A percentile compares a stretch with the other conserved stretches of the same genome.
Conservation (phyloP, 805 yeast genomes). For the Metschnikowia peoriensis region DNA sequence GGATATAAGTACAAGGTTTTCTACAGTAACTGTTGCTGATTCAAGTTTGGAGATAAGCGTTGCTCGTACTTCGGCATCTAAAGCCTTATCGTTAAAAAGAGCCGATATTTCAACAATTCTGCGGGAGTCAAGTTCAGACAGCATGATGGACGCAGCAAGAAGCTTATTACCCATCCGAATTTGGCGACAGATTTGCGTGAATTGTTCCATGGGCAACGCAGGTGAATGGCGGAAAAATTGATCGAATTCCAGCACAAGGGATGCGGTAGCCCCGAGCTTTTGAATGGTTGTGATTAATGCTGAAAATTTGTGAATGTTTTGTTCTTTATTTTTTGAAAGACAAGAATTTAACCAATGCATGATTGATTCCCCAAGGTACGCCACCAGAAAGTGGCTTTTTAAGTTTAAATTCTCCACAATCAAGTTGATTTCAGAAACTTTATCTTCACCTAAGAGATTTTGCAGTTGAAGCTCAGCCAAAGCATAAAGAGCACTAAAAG, state of each 20-base stretch:
- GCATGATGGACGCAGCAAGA: constrained; percentile 38
- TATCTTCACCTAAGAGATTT: neutral
- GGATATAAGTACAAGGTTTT: constrained; percentile 6
- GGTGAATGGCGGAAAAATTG: constrained; percentile 15
- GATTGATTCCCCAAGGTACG: constrained; percentile 9
- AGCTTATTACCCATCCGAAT: constrained; percentile 38
- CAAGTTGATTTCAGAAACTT: neutral
- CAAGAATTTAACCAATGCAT: constrained; percentile 12
- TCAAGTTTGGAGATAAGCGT: constrained; percentile 24
- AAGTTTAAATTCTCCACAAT: neutral
- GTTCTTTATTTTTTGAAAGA: neutral
- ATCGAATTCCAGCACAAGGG: constrained; percentile 12
- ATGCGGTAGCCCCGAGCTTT: constrained; percentile 3
- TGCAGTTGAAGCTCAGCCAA: constrained; percentile 7
- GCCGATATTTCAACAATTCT: constrained; percentile 23
- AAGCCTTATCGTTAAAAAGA: constrained; percentile 22
- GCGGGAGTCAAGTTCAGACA: constrained; percentile 13
- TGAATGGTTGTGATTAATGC: constrained; percentile 4
- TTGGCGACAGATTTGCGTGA: constrained; percentile 33
- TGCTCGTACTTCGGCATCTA: constrained; percentile 33
- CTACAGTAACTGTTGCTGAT: constrained; percentile 13
- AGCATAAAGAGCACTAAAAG: constrained; percentile 9
- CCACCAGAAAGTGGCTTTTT: neutral
- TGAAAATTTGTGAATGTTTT: neutral
- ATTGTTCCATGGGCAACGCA: constrained; percentile 10